Evolutionary conservation across 768 basidiomycete genomes (phyloP).

Genomic region (Lactarius tabidus): DNA sequence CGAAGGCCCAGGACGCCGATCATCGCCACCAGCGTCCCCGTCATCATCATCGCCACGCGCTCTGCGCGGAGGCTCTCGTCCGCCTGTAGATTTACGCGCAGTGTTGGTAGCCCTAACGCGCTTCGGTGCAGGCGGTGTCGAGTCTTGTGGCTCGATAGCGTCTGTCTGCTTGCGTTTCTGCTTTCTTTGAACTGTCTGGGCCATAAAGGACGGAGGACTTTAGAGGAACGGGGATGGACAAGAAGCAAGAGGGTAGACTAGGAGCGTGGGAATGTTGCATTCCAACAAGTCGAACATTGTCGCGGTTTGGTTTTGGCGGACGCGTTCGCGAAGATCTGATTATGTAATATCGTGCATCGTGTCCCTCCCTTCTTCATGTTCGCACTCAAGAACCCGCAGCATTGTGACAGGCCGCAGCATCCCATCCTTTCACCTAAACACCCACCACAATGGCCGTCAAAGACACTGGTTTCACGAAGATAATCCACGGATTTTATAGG

Average conservation of each 20-base stretch:
- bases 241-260: slow-evolving; percentile 8
- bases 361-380: background rate
- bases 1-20: slow-evolving; percentile 18
- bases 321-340: slow-evolving; percentile 12
- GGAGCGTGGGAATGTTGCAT: slow-evolving; percentile 26
- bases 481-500: slow-evolving; percentile 59
- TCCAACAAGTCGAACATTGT: slow-evolving; percentile 19
- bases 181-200: slow-evolving; percentile 62
- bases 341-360: slow-evolving; percentile 1
- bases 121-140: slow-evolving; percentile 44
- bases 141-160: slow-evolving; percentile 33
- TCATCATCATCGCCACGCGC: background rate
- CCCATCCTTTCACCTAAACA: background rate
- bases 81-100: slow-evolving; percentile 84
- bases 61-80: slow-evolving; percentile 17
- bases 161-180: slow-evolving; percentile 38
- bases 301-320: slow-evolving; percentile 20
- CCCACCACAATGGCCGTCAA: slow-evolving; percentile 14
- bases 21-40: background rate
- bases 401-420: slow-evolving; percentile 12
- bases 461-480: slow-evolving; percentile 42
- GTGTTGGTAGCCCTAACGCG: slow-evolving; percentile 46
- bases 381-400: background rate
- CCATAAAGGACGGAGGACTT: slow-evolving; percentile 43
- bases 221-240: slow-evolving; percentile 2